These are phyloP conservation scores for Durio zibethinus DNA, from an alignment of 345 rosid species.

Conservation along the genomic window DNA sequence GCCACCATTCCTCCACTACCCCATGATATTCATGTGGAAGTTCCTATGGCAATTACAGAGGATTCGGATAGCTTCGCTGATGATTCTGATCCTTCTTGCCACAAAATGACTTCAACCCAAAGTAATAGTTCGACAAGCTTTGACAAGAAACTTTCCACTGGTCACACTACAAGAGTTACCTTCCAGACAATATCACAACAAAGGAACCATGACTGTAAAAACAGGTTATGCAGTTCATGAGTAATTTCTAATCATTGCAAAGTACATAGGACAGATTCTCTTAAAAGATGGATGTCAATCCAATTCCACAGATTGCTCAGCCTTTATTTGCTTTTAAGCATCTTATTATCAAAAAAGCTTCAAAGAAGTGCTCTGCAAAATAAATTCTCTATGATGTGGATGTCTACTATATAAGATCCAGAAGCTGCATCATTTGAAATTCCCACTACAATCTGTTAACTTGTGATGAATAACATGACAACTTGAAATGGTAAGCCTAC, in stretches of 20 bases:
- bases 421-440: background rate
- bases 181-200: background rate
- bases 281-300: background rate
- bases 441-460: background rate
- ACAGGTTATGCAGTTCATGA: background rate
- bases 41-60: constrained; percentile 1
- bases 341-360: background rate
- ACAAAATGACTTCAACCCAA: constrained; percentile 5
- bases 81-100: constrained; percentile 19
- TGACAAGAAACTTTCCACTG: background rate
- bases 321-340: background rate
- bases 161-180: constrained; percentile 4
- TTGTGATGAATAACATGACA: background rate
- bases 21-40: constrained; percentile 2
- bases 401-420: background rate
- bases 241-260: background rate
- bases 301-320: background rate
- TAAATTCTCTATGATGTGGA: background rate
- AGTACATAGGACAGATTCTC: background rate
- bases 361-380: background rate
- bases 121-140: constrained; percentile 1
- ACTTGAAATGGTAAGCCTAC: background rate
- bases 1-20: constrained; percentile 21
- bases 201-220: background rate
- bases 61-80: background rate